Evolutionary conservation across 2,329 filamentous ascomycete species (phyloP).

Genomic region (Nigrospora sphaerica): DNA sequence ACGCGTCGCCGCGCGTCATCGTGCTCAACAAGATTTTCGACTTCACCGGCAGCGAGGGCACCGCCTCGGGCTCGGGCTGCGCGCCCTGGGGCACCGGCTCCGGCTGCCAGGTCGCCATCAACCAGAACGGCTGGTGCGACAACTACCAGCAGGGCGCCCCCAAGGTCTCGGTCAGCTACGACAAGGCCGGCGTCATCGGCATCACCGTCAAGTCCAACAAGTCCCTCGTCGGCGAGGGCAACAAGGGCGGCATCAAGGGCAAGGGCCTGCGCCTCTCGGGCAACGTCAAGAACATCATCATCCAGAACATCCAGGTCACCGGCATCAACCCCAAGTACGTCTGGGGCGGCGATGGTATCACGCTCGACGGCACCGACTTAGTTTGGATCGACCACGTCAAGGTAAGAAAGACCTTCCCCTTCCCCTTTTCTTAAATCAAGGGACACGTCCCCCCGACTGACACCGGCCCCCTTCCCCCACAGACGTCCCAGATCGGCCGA

Average conservation of each 20-base stretch:
- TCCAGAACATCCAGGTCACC: slow-evolving; percentile 51
- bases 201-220: slow-evolving; percentile 52
- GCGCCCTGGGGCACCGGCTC: slow-evolving; percentile 48
- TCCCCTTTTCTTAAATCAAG: neutral
- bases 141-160: slow-evolving; percentile 51
- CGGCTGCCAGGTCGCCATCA: slow-evolving; percentile 51
- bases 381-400: slow-evolving; percentile 14
- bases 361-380: slow-evolving; percentile 15
- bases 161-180: slow-evolving; percentile 35
- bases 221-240: slow-evolving; percentile 45
- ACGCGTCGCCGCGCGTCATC: slow-evolving; percentile 46
- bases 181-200: slow-evolving; percentile 43
- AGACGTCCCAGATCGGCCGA: slow-evolving; percentile 30
- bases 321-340: slow-evolving; percentile 50
- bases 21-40: slow-evolving; percentile 49
- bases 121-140: slow-evolving; percentile 50
- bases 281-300: slow-evolving; percentile 49
- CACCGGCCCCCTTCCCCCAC: neutral
- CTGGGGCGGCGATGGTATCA: slow-evolving; percentile 54
- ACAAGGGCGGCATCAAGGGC: slow-evolving; percentile 42
- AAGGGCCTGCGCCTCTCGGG: slow-evolving; percentile 13
- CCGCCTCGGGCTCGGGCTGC: slow-evolving; percentile 44
- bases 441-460: neutral
- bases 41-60: slow-evolving; percentile 49
- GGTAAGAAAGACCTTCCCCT: neutral